Evolutionary conservation across 768 basidiomycete species (phyloP).

Genomic region (Suillus subaureus): DNA sequence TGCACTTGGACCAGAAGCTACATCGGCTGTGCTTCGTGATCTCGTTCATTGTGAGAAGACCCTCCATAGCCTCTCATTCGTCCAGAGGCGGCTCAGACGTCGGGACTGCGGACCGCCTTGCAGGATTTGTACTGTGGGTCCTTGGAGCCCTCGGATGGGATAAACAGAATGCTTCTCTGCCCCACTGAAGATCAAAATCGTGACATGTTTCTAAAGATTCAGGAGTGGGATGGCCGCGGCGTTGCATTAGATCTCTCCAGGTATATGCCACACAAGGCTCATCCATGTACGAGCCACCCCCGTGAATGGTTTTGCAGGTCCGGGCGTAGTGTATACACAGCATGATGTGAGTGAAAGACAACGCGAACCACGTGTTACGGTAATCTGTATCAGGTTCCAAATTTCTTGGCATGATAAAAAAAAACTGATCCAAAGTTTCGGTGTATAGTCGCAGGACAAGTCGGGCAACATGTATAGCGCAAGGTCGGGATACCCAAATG

Average conservation of each 20-base stretch:
- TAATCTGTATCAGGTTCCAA: too few species aligned
- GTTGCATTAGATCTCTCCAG: conserved; percentile 53
- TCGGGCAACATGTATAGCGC: too few species aligned
- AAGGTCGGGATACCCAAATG: too few species aligned
- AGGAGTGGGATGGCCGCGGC: conserved; percentile 39
- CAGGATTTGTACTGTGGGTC: conserved; percentile 56
- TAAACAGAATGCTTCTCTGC: conserved; percentile 53
- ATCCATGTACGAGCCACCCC: conserved; percentile 29
- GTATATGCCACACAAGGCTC: conserved; percentile 58
- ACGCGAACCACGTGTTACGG: too few species aligned
- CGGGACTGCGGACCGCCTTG: conserved; percentile 69
- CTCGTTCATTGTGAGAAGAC: conserved; percentile 26
- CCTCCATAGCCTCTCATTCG: conserved; percentile 35
- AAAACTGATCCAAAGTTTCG: too few species aligned
- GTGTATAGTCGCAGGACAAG: too few species aligned
- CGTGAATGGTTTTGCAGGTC: too few species aligned
- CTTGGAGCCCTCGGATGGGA: conserved; percentile 14
- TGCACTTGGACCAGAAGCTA: conserved; percentile 68
- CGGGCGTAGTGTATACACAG: too few species aligned
- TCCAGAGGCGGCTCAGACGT: conserved; percentile 44
- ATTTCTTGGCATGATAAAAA: too few species aligned
- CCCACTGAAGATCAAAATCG: conserved; percentile 87
- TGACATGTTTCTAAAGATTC: conserved; percentile 58
- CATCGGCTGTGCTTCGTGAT: conserved; percentile 48
- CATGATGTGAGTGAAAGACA: too few species aligned